Evolutionary conservation across 768 basidiomycete genomes (phyloP).

Genomic region (Russula sp.): DNA sequence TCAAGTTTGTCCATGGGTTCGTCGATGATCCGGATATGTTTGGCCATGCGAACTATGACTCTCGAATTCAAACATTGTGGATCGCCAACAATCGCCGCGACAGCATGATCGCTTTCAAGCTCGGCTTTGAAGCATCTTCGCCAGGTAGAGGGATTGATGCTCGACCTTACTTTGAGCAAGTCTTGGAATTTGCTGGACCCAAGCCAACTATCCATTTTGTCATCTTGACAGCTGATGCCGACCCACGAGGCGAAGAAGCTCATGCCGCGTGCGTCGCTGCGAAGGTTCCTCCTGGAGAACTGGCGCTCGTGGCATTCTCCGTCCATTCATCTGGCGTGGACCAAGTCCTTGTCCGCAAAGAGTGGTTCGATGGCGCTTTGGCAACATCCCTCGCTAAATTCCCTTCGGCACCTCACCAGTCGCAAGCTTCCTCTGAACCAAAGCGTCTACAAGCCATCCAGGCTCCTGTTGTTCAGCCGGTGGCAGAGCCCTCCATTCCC

Average conservation of each 20-base stretch:
- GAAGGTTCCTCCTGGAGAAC: slow-evolving; percentile 69
- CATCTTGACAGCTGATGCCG: slow-evolving; percentile 79
- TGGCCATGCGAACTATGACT: slow-evolving; percentile 82
- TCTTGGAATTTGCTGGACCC: slow-evolving; percentile 77
- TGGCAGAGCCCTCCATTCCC: slow-evolving; percentile 34
- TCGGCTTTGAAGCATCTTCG: slow-evolving; percentile 60
- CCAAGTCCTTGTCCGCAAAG: slow-evolving; percentile 80
- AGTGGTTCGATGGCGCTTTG: slow-evolving; percentile 78
- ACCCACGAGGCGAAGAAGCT: slow-evolving; percentile 78
- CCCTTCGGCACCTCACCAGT: slow-evolving; percentile 43
- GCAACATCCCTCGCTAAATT: slow-evolving; percentile 56
- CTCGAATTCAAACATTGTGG: slow-evolving; percentile 83
- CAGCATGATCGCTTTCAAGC: slow-evolving; percentile 77
- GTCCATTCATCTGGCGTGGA: slow-evolving; percentile 90
- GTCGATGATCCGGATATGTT: slow-evolving; percentile 84
- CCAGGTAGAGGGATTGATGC: slow-evolving; percentile 59
- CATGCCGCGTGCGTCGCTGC: slow-evolving; percentile 82
- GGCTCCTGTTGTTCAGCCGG: slow-evolving; percentile 26
- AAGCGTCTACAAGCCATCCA: slow-evolving; percentile 29
- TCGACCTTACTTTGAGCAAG: slow-evolving; percentile 70
- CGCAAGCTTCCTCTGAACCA: slow-evolving; percentile 32
- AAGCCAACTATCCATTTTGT: slow-evolving; percentile 89
- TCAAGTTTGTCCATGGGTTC: slow-evolving; percentile 69
- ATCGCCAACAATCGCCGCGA: slow-evolving; percentile 82
- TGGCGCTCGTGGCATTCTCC: slow-evolving; percentile 81